Base-by-base conservation (phyloP, 2,329 filamentous ascomycete genomes). In the Curvularia eragrostidis region DNA sequence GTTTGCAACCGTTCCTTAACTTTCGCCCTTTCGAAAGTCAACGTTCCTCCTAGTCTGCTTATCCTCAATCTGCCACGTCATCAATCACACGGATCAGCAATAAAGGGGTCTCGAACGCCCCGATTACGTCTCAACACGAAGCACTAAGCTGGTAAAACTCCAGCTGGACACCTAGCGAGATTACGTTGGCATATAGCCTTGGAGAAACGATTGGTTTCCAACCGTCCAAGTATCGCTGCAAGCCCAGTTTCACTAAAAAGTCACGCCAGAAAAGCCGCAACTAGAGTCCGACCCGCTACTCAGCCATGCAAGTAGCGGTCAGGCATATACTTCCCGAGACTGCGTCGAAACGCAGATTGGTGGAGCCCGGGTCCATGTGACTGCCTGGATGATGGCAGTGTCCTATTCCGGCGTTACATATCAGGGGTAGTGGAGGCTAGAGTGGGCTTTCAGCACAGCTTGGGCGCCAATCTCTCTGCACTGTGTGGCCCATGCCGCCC, bases 341-440 rank as follows among this genome's bases (percentile, higher is more conserved):
- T n/a, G n/a, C n/a, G n/a, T n/a, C n/a, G n/a, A n/a, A n/a, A n/a
- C n/a, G n/a, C n/a, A n/a, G n/a, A n/a, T n/a, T n/a, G n/a, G n/a
- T n/a, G n/a, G n/a, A n/a, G n/a, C n/a, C n/a, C n/a, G n/a, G n/a
- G n/a, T n/a, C n/a, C n/a, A 39, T 26, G 56, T 61, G 41, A 62
- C 48, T 46, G 41, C 55, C 59, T 63, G 49, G 23, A 65, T 65
- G 24, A 61, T 36, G 48, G 50, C 38, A 57, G 50, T 52, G 50
- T 57, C 38, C 34, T 41, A 56, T 63, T 53, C 48, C 15, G 24
- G 54, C 43, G 49, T 63, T 34, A 63, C 42, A 54, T 13, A 42
- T 54, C 32, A 47, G 50, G 32, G 51, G 51, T 30, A 53, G 30
- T 36, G 15, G 47, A 47, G 42, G 42, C 51, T 47, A 32, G 52